Evolutionary conservation across 352 stramenopile genomes (phyloP).

Genomic region (Plasmopara halstedii): DNA sequence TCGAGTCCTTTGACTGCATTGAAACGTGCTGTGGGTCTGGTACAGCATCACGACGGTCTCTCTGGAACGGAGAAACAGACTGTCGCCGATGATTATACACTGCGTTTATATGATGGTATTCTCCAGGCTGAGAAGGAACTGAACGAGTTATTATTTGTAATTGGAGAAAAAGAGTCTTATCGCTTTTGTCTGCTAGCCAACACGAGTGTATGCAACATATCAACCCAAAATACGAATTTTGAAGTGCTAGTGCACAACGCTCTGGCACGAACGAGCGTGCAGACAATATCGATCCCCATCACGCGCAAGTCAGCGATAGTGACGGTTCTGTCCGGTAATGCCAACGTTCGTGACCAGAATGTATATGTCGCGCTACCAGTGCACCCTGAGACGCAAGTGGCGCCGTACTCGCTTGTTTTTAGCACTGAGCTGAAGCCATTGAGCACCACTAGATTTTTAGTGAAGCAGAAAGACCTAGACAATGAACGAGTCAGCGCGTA

Average conservation of each 20-base stretch:
- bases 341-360: constrained; percentile 26
- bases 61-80: constrained; percentile 94
- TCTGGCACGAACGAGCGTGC: constrained; percentile 41
- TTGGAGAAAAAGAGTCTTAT: constrained; percentile 58
- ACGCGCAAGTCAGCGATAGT: constrained; percentile 35
- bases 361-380: constrained; percentile 53
- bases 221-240: constrained; percentile 50
- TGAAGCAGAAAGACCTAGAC: constrained; percentile 28
- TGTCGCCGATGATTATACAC: constrained; percentile 93
- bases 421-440: constrained; percentile 53
- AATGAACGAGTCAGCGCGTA: constrained; percentile 1
- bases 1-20: constrained; percentile 50
- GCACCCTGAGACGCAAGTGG: constrained; percentile 35
- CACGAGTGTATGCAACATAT: constrained; percentile 87
- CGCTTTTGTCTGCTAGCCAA: constrained; percentile 80
- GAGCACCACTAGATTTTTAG: constrained; percentile 36
- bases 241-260: constrained; percentile 71
- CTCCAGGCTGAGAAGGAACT: constrained; percentile 52
- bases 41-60: constrained; percentile 95
- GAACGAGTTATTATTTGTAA: constrained; percentile 69
- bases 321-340: constrained; percentile 25
- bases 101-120: constrained; percentile 84
- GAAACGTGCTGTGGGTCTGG: constrained; percentile 86
- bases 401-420: constrained; percentile 64
- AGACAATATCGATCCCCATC: constrained; percentile 59